A percentile compares a stretch with the other conserved stretches of the same genome.
Evolutionary conservation across 345 rosid species (phyloP).

Genomic region (Ceriops zippeliana): DNA sequence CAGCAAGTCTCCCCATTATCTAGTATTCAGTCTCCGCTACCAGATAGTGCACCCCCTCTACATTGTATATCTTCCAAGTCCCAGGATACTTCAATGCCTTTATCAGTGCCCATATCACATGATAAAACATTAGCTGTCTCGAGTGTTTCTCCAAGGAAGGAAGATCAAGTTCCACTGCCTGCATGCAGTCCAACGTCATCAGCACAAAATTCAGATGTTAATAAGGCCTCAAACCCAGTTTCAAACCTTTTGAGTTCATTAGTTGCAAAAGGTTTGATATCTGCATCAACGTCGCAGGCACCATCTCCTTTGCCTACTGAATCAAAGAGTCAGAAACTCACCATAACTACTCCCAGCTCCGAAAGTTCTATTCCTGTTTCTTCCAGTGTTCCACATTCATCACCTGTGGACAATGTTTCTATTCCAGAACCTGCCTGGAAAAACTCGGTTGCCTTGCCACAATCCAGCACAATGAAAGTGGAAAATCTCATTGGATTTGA

Average conservation of each 20-base stretch:
- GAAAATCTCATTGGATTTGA: constrained; percentile 63
- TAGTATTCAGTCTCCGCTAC: constrained; percentile 32
- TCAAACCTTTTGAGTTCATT: constrained; percentile 84
- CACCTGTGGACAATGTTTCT: constrained; percentile 36
- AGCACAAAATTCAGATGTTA: constrained; percentile 35
- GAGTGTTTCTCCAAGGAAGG: constrained; percentile 33
- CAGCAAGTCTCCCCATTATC: constrained; percentile 33
- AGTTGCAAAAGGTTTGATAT: constrained; percentile 87
- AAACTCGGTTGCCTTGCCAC: constrained; percentile 27
- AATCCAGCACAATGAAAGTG: constrained; percentile 24
- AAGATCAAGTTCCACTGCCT: constrained; percentile 42
- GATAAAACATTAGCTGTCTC: constrained; percentile 24
- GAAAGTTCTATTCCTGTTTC: constrained; percentile 37
- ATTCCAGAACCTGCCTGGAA: constrained; percentile 31
- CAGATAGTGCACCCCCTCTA: constrained; percentile 32
- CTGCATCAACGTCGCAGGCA: constrained; percentile 57
- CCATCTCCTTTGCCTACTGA: constrained; percentile 29
- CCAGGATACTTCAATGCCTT: constrained; percentile 28
- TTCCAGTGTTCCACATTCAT: constrained; percentile 28
- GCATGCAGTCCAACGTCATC: constrained; percentile 39
- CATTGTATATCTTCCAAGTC: constrained; percentile 32
- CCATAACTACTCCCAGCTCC: constrained; percentile 32
- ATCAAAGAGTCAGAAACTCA: constrained; percentile 38
- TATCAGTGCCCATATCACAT: constrained; percentile 27
- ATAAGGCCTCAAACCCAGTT: constrained; percentile 56